Base-by-base conservation (phyloP, 169 alveolate species). In the Pseudocohnilembus persalinus region DNA sequence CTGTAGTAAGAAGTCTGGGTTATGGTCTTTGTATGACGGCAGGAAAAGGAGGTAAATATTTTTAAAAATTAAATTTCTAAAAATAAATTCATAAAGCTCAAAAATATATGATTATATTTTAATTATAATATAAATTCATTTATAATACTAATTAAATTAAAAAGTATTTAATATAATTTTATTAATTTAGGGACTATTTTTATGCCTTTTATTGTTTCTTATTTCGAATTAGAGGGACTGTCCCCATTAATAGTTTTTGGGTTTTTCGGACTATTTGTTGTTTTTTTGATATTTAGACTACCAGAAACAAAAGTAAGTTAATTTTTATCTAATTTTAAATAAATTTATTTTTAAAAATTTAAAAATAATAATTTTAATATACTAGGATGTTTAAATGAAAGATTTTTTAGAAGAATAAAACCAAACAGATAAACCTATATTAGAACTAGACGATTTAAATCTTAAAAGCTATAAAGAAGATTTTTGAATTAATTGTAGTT, bases 1-100 rank as follows among this genome's bases (percentile, higher is more conserved):
- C 84, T 0, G 84, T 79, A 0, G 84, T 79, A n/a, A 79, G 84
- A 79, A 79, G 84, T 64, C 29, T 79, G 20, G 84, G 84, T 63
- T 79, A 79, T 29, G 84, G 84, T 0, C n/a, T 79, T 28, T 49
- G 84, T 63, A 79, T 79, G 64, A 72, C 84, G 49, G 64, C 63
- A 29, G 84, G 84, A 33, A 79, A 79, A 30, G 64, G 30, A 28
- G 73, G 84, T 79, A 49, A 79, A 11, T 11, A 49, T 49, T 11
- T 11, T 11, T 49, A 49, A 4, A 20, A 49, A 49, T 49, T 49
- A 11, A 11, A 49, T 49, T 49, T 49, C 4, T 49, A 11, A 11
- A 49, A 49, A 11, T 49, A 49, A 11, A 49, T 11, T 49, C 20
- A 49, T 11, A 49, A 11, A 49, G 26, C 20, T 49, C 20, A 4